phyloP scores from a whole-genome alignment of 1,284 basidiomycete genomes.

The Rhodotorula sp. region DNA sequence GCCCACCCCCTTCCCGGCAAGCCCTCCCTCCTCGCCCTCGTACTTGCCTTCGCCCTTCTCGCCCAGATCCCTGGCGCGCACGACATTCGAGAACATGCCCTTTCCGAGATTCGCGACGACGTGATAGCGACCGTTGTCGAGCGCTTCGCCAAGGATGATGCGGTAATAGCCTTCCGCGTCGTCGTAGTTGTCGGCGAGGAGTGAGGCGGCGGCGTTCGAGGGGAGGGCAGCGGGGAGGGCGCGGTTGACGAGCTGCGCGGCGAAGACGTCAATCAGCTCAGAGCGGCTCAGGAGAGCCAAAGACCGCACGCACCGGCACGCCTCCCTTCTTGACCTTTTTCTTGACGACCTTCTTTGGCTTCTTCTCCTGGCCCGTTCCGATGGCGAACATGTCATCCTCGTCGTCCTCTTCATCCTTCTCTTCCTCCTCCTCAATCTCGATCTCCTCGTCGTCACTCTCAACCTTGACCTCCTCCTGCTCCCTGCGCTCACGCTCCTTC shows the following conservation, averaged over 20 bases:
- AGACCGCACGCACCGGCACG: constrained; percentile 16
- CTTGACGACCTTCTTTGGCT: constrained; percentile 59
- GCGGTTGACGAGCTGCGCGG: constrained; percentile 32
- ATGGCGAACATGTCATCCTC: constrained; percentile 88
- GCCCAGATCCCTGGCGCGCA: constrained; percentile 79
- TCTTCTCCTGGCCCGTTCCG: constrained; percentile 63
- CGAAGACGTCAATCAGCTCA: neutral
- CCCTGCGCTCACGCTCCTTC: constrained; percentile 11
- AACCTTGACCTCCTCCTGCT: constrained; percentile 15
- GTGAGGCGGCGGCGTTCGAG: constrained; percentile 23
- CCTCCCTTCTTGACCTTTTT: constrained; percentile 17
- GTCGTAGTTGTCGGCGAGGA: constrained; percentile 57
- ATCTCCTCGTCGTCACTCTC: constrained; percentile 14
- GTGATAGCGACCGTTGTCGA: constrained; percentile 90
- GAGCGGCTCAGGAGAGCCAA: neutral
- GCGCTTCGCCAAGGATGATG: constrained; percentile 87
- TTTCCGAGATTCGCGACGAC: constrained; percentile 92
- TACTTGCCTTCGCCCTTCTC: constrained; percentile 43
- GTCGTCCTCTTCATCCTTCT: constrained; percentile 66
- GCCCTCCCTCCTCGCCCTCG: constrained; percentile 25
- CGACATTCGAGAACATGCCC: constrained; percentile 98
- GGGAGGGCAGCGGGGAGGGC: constrained; percentile 30
- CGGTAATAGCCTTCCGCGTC: constrained; percentile 96
- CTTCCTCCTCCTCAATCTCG: constrained; percentile 43
- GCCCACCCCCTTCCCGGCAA: constrained; percentile 8